Evolutionary conservation across 1,284 basidiomycete species (phyloP).

Genomic region (Apiotrichum montevideense): DNA sequence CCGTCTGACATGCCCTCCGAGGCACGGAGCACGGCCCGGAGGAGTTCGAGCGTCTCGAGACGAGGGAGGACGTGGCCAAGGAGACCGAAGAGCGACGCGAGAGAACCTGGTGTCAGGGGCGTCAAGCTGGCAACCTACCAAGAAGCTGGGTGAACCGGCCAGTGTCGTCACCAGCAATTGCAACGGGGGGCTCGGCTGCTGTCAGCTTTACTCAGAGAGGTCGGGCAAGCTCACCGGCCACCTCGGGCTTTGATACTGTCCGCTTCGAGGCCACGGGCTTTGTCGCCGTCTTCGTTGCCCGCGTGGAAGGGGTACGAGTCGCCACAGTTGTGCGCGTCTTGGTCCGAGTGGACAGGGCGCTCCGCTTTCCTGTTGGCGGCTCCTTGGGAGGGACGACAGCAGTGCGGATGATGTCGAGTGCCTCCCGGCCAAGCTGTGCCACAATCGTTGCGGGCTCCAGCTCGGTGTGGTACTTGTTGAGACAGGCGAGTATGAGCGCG

Average conservation of each 20-base stretch:
- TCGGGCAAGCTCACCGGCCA: too few relatives aligned
- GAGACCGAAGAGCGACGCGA: conserved; percentile 62
- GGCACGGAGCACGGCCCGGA: conserved; percentile 55
- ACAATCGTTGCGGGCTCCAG: conserved; percentile 18
- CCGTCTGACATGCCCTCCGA: conserved; percentile 46
- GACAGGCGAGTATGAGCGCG: conserved; percentile 18
- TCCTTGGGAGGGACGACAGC: conserved; percentile 21
- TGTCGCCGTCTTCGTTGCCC: too few relatives aligned
- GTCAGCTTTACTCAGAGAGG: too few relatives aligned
- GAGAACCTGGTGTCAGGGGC: conserved; percentile 9
- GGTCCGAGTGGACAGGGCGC: too few relatives aligned
- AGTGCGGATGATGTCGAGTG: conserved; percentile 20
- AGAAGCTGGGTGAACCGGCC: conserved; percentile 50
- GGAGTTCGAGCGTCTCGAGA: conserved; percentile 51
- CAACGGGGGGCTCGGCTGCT: too few relatives aligned
- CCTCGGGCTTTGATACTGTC: too few relatives aligned
- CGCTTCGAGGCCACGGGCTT: too few relatives aligned
- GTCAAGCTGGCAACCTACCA: too few relatives aligned
- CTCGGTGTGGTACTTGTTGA: conserved; percentile 27
- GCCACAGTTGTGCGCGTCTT: too few relatives aligned
- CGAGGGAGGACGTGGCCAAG: conserved; percentile 51
- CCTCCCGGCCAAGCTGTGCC: conserved; percentile 12
- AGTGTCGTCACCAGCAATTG: conserved; percentile 50
- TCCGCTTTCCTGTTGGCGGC: too few relatives aligned
- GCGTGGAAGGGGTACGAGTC: too few relatives aligned